These are phyloP conservation scores for Backusella luteola DNA, from an alignment of 192 early-diverging fungal genomes.

Conservation along the genomic window DNA sequence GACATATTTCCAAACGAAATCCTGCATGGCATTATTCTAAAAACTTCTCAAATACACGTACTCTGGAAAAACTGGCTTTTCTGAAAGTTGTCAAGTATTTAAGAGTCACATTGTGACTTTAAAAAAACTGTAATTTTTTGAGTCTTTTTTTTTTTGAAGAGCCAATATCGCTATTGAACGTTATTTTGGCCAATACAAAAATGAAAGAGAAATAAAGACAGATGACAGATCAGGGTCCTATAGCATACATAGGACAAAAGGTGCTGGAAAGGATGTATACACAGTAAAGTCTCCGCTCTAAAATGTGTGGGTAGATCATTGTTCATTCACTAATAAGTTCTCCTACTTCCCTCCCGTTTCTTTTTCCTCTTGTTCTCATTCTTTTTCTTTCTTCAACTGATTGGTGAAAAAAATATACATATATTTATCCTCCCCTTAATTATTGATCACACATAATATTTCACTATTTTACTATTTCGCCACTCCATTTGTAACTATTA, in stretches of 20 bases:
- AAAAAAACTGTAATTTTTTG: constrained; percentile 1
- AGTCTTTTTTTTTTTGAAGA: constrained; percentile 7
- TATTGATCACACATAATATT: not conserved
- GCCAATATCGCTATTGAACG: constrained; percentile 19
- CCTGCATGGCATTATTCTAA: constrained; percentile 1
- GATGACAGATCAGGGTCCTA: constrained; percentile 17
- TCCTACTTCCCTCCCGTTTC: not conserved
- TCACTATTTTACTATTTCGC: not conserved
- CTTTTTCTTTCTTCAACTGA: constrained; percentile 6
- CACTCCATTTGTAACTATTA: not conserved
- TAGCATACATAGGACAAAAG: not conserved
- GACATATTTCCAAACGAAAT: not conserved
- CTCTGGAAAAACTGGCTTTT: not conserved
- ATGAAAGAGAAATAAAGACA: constrained; percentile 2
- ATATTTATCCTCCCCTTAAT: not conserved
- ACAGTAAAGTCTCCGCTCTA: constrained; percentile 8
- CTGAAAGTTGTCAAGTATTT: not conserved
- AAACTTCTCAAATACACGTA: not conserved
- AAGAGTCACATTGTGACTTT: constrained; percentile 5
- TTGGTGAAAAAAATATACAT: not conserved
- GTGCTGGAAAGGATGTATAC: not conserved
- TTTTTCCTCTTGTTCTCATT: not conserved
- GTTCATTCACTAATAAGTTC: constrained; percentile 2
- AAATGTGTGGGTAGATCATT: constrained; percentile 7
- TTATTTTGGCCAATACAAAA: constrained; percentile 15